Evolutionary conservation across 2,329 filamentous ascomycete genomes (phyloP).

Genomic region (Calonectria pseudoturangicola): DNA sequence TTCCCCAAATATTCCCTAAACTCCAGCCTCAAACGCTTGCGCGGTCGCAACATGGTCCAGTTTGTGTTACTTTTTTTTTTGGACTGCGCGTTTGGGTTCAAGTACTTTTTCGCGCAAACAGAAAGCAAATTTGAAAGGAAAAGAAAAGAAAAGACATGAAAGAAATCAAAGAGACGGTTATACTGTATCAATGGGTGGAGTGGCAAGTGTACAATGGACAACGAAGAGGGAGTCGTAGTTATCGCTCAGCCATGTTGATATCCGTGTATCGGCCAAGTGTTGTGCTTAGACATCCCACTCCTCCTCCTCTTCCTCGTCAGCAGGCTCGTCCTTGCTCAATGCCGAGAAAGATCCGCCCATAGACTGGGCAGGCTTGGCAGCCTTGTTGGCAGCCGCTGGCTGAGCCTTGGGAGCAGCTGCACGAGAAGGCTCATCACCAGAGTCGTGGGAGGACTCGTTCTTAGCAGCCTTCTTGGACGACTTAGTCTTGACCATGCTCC

Average conservation of each 20-base stretch:
- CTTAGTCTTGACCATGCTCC: constrained; percentile 76
- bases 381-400: constrained; percentile 53
- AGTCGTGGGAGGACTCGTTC: constrained; percentile 61
- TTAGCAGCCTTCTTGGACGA: constrained; percentile 65
- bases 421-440: constrained; percentile 59
- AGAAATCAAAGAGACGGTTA: constrained; percentile 40
- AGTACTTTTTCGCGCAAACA: constrained; percentile 42
- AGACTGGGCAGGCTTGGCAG: constrained; percentile 59
- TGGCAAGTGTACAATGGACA: constrained; percentile 38
- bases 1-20: constrained; percentile 50
- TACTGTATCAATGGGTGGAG: constrained; percentile 31
- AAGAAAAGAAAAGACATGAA: constrained; percentile 47
- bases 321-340: constrained; percentile 64
- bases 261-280: constrained; percentile 6
- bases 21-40: constrained; percentile 55
- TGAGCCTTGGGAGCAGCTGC: constrained; percentile 57
- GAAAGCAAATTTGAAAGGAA: constrained; percentile 44
- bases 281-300: constrained; percentile 72
- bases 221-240: constrained; percentile 16
- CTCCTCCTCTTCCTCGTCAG: constrained; percentile 62
- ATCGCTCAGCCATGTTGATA: constrained; percentile 8
- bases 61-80: constrained; percentile 23
- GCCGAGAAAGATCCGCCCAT: constrained; percentile 70
- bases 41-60: constrained; percentile 49
- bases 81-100: constrained; percentile 49